phyloP scores from a whole-genome alignment of 1,139 yeast genomes.

The Debaryomyces fabryi region DNA sequence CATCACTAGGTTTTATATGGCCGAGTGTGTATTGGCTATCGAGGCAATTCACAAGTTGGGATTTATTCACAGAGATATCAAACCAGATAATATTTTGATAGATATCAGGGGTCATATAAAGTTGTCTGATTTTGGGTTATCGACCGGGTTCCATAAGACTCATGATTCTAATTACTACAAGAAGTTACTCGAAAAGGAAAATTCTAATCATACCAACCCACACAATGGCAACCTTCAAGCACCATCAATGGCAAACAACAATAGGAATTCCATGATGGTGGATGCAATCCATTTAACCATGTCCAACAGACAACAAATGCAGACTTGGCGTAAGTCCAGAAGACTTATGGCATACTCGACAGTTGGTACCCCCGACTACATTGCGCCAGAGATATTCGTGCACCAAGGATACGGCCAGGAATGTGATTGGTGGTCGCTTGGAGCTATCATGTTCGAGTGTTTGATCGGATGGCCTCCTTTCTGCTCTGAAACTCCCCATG shows the following conservation, averaged over 20 bases:
- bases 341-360: slow-evolving; percentile 98
- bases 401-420: slow-evolving; percentile 99
- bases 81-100: slow-evolving; percentile 79
- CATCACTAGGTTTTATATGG: slow-evolving; percentile 82
- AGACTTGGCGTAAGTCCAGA: slow-evolving; percentile 97
- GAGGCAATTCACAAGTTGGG: slow-evolving; percentile 83
- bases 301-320: slow-evolving; percentile 95
- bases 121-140: slow-evolving; percentile 78
- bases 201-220: slow-evolving; percentile 28
- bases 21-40: slow-evolving; percentile 82
- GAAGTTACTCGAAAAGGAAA: slow-evolving; percentile 67
- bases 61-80: slow-evolving; percentile 76
- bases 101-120: slow-evolving; percentile 82
- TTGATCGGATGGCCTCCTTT: slow-evolving; percentile 99
- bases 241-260: slow-evolving; percentile 17
- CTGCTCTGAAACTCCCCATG: slow-evolving; percentile 98
- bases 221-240: slow-evolving; percentile 17
- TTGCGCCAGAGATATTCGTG: slow-evolving; percentile 95
- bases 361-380: slow-evolving; percentile 98
- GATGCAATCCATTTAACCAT: slow-evolving; percentile 95
- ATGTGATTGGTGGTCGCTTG: slow-evolving; percentile 99
- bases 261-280: slow-evolving; percentile 83
- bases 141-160: slow-evolving; percentile 84
- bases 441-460: slow-evolving; percentile 99
- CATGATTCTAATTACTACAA: slow-evolving; percentile 80